Evolutionary conservation across 2,329 filamentous ascomycete genomes (phyloP), one percentile per base, ranked within the genome.

Genomic region (Aureobasidium uvarum): DNA sequence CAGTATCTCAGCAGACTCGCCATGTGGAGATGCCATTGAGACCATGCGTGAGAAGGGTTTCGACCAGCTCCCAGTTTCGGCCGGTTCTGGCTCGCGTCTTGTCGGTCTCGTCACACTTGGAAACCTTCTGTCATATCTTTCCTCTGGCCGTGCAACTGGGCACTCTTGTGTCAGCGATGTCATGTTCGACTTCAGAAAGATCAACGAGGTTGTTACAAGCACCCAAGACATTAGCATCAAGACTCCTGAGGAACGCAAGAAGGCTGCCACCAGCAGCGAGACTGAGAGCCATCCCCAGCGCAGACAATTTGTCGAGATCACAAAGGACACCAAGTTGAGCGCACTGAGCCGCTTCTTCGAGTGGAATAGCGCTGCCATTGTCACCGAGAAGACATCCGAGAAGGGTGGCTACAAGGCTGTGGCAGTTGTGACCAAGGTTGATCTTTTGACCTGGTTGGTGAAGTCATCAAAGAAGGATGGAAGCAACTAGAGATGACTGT

Each of bases 21-120:
- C 86, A 2, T 96, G 93, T 79, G 85, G 90, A 68, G 90, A 94
- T 70, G 95, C 96, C 62, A 92, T 98, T 70, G 95, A 99, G 81
- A 93, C 91, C 68, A 98, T 99, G 95, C 91, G 94, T 71, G 95
- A 99, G 74, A 96, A 95, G 81, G 92, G 92, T 68, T 99, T 97
- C 76, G 96, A 99, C 75, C 96, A 99, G 79, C 89, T 99, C 48
- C 95, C 95, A 50, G 95, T 99, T 18, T 84, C 87, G 0, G 80
- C 87, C 20, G 85, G 84, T 5, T 86, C 86, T 68, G 85, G 82
- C 68, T 69, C 71, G 20, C 88, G 86, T 73, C 89, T 99, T 7
- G 92, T 96, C 59, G 95, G 95, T 39, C 86, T 99, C 7, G 90
- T 99, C 45, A 99, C 95, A 0, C 86, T 99, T 33, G 95, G 96